Base-by-base conservation (phyloP, 768 basidiomycete species). In the Leucocoprinus birnbaumii region DNA sequence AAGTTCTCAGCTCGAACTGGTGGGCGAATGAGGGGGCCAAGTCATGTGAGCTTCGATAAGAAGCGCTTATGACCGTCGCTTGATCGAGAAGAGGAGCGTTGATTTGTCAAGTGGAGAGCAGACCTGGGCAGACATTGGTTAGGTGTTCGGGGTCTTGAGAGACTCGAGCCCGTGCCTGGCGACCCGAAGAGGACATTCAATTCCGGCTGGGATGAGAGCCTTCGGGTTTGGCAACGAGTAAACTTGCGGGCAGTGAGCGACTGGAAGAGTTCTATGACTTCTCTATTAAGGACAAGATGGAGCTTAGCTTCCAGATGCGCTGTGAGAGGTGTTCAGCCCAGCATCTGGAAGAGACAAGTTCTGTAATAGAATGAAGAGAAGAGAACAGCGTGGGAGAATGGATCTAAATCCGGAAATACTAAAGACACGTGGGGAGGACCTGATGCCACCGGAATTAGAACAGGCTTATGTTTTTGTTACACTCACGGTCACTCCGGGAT, bases 401-500 rank as follows among this genome's bases (percentile, higher is more conserved):
- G 38, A 55, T 55, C 53, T 43, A 19, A 48, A 48, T 43, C 22
- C n/a, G 48, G 52, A 35, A 11, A 49, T 37, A 51, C 25, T 37
- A 34, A 38, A 52, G 41, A 43, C 49, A 48, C 52, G 52, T 55
- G 53, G 53, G 24, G 53, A 55, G 53, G 46, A 31, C 46, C 46
- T 48, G 53, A 41, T 37, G 26, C 5, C 16, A 13, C 47, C 22
- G n/a, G 38, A 55, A 41, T 55, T 48, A 55, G 53, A 55, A 55
- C 44, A 37, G 31, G 46, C 37, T 24, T 47, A 55, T 55, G 54
- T 55, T 55, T 55, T 49, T 43, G 47, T 49, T 48, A 43, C 40
- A 55, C 48, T 55, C 53, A 55, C 53, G 53, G 53, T 55, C 53
- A 55, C 53, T 55, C 54, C 48, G 54, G 54, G 31, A 21, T 48